Evolutionary conservation across 2,329 filamentous ascomycete genomes (phyloP), one percentile per base, ranked within the genome.

Genomic region (Macroventuria anomochaeta): DNA sequence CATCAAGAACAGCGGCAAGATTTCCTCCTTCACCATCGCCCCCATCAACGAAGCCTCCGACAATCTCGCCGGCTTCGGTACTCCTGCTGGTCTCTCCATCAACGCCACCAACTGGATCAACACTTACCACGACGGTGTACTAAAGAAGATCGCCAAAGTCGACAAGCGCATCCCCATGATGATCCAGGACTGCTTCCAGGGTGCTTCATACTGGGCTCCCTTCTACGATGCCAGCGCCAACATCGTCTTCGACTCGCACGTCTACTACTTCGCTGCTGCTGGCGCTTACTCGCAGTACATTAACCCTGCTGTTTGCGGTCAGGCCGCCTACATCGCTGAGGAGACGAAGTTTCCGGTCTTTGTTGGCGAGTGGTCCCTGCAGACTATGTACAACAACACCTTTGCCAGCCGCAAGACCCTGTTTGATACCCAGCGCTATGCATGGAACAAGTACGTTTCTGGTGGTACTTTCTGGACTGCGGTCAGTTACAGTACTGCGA

Each of bases 31-130:
- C 57, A 74, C 72, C 32, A 58, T 76, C 25, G 65, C 63, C 3
- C 70, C 73, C 5, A 69, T 76, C 59, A 76, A 76, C 60, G 73
- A 76, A 43, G 59, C 73, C 1, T 63, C 61, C 11, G 74, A 76
- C 62, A 73, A 53, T 26, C 41, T 74, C 20, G 44, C 58, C 10
- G 61, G 49, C 26, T 74, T 75, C 43, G 72, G 62, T 20, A 68
- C 65, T 1, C 55, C 68, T 2, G 65, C 63, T 2, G 68, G 63
- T 13, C 62, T 76, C 2, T 64, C 70, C 3, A 53, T 53, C 13
- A 62, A 58, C 23, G 69, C 64, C 25, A 59, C 67, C 5, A 60
- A 62, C 36, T 75, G 69, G 68, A 59, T 73, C 10, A 56, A 62
- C 34, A 69, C 61, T 5, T 76, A 75, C 63, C 63, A 73, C 36